Conservation (phyloP, 1,139 yeast species). For the Suhomyces atakaporum region DNA sequence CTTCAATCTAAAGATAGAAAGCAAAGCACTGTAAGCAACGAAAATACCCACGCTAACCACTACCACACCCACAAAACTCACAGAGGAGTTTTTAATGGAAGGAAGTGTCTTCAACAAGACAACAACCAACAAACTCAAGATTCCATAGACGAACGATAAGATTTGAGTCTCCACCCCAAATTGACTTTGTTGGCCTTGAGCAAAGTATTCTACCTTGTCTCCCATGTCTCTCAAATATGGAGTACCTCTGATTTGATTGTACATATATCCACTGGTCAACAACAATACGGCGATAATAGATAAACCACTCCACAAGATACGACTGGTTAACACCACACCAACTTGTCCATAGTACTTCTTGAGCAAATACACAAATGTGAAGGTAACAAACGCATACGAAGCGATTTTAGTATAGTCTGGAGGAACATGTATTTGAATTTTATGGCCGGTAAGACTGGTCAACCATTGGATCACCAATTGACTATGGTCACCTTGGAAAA, state of each 20-base stretch:
- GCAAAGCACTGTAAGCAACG: conserved; percentile 54
- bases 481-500: conserved; percentile 56
- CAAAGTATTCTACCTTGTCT: conserved; percentile 64
- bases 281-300: conserved; percentile 64
- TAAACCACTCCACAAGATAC: conserved; percentile 62
- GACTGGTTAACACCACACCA: conserved; percentile 27
- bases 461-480: conserved; percentile 44
- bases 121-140: conserved; percentile 51
- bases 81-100: conserved; percentile 40
- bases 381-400: conserved; percentile 44
- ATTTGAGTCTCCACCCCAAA: conserved; percentile 83
- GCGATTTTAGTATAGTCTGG: conserved; percentile 54
- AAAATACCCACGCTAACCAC: conserved; percentile 43
- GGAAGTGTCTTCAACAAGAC: conserved; percentile 53
- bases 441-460: conserved; percentile 40
- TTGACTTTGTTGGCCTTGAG: conserved; percentile 70
- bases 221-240: conserved; percentile 65
- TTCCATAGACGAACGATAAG: conserved; percentile 62
- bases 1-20: conserved; percentile 58
- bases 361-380: conserved; percentile 25
- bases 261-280: conserved; percentile 92
- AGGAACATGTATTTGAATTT: conserved; percentile 56
- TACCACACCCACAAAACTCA: conserved; percentile 46
- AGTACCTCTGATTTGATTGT: conserved; percentile 76
- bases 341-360: conserved; percentile 38